phyloP scores from a whole-genome alignment of 768 basidiomycete species.

The Mycena belliarum region DNA sequence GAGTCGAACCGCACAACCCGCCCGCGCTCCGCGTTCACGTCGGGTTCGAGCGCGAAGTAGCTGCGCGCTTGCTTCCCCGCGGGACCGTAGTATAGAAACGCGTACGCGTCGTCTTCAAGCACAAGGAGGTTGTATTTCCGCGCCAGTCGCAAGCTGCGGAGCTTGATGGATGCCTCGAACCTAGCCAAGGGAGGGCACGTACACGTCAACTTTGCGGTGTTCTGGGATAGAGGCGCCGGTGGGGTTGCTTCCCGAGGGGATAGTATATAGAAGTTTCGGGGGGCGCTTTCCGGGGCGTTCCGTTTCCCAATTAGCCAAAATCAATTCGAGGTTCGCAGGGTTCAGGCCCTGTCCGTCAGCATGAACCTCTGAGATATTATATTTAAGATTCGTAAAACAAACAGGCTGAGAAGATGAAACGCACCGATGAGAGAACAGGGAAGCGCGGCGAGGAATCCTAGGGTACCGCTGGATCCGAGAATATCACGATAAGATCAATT shows the following conservation, averaged over 20 bases:
- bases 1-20: conserved; percentile 61
- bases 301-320: conserved; percentile 40
- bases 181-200: conserved; percentile 27
- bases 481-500: background rate
- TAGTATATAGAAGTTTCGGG: conserved; percentile 67
- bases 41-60: conserved; percentile 35
- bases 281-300: conserved; percentile 57
- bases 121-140: conserved; percentile 57
- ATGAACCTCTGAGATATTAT: conserved; percentile 46
- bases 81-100: conserved; percentile 22
- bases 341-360: conserved; percentile 60
- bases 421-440: conserved; percentile 28
- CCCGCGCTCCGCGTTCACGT: conserved; percentile 44
- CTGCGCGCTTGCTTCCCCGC: conserved; percentile 26
- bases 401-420: background rate
- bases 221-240: conserved; percentile 35
- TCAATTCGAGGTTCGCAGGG: conserved; percentile 45
- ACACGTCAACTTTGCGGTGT: conserved; percentile 19
- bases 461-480: conserved; percentile 5
- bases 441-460: conserved; percentile 17
- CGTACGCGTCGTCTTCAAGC: conserved; percentile 39
- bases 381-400: background rate
- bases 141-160: conserved; percentile 52
- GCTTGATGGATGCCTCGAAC: conserved; percentile 32
- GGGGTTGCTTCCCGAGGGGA: conserved; percentile 41